Percentiles rank a stretch among this genome's conserved stretches.
phyloP scores from a whole-genome alignment of 2,329 filamentous ascomycete species.

The Hymenoscyphus fraxineus region DNA sequence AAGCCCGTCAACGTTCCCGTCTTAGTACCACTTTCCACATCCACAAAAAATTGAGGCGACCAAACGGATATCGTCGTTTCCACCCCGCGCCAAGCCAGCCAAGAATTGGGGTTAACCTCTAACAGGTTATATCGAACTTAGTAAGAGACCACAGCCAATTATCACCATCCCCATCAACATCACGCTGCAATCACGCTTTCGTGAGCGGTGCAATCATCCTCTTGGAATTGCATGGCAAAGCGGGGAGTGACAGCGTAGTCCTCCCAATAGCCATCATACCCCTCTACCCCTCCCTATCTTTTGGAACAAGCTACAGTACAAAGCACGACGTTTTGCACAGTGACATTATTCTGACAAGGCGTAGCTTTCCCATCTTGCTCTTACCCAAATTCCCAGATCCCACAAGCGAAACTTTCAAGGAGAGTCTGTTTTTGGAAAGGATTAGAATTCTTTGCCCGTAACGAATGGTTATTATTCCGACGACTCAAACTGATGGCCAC shows the following conservation, averaged over 20 bases:
- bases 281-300: neutral
- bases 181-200: conserved; percentile 7
- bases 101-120: neutral
- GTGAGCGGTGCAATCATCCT: neutral
- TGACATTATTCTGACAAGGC: neutral
- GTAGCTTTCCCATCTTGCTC: neutral
- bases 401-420: neutral
- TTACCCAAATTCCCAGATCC: neutral
- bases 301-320: neutral
- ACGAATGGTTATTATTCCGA: conserved; percentile 26
- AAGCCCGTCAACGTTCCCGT: neutral
- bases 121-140: conserved; percentile 1
- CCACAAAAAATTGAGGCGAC: neutral
- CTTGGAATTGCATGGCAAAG: conserved; percentile 13
- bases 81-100: conserved; percentile 11
- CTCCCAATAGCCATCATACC: neutral
- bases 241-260: conserved; percentile 7
- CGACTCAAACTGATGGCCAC: conserved; percentile 20
- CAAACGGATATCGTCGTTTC: conserved; percentile 1
- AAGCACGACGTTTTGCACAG: conserved; percentile 1
- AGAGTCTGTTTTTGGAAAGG: neutral
- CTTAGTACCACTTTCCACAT: conserved; percentile 1
- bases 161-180: neutral
- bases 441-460: neutral
- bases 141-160: conserved; percentile 3